A percentile compares a stretch with the other conserved stretches of the same genome.
These are phyloP conservation scores for Exophiala mesophila DNA, from an alignment of 2,329 filamentous ascomycete species.

Conservation along the genomic window DNA sequence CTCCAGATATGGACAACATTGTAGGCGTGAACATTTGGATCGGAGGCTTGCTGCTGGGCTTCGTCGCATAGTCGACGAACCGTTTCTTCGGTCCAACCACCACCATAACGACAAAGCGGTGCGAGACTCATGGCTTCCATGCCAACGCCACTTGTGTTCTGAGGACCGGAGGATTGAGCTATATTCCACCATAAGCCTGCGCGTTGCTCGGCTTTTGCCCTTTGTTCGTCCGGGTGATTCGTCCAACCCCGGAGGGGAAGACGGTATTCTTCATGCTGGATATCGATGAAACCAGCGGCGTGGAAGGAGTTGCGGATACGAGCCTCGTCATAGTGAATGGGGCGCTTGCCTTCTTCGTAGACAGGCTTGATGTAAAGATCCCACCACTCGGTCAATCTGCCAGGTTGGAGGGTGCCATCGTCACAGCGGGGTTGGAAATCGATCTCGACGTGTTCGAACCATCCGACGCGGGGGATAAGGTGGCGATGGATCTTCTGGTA, in stretches of 20 bases:
- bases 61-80: conserved; percentile 59
- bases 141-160: conserved; percentile 15
- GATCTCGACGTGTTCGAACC: conserved; percentile 83
- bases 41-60: conserved; percentile 65
- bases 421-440: conserved; percentile 73
- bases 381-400: conserved; percentile 53
- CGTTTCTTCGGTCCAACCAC: conserved; percentile 54
- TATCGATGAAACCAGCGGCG: conserved; percentile 71
- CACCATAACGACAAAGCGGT: conserved; percentile 59
- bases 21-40: conserved; percentile 64
- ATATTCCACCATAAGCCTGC: conserved; percentile 81
- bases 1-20: conserved; percentile 48
- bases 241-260: conserved; percentile 74
- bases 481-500: conserved; percentile 70
- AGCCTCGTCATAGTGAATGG: conserved; percentile 57
- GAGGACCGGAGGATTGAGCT: conserved; percentile 60
- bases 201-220: conserved; percentile 51
- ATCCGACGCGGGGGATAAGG: conserved; percentile 68
- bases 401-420: conserved; percentile 54
- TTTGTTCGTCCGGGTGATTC: conserved; percentile 57
- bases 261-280: conserved; percentile 63
- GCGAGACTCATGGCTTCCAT: conserved; percentile 68
- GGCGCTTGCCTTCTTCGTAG: conserved; percentile 60
- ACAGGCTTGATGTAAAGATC: conserved; percentile 60
- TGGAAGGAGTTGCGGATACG: conserved; percentile 53